Base-by-base conservation (phyloP, 2,329 filamentous ascomycete species). In the Aspergillus floridensis region DNA sequence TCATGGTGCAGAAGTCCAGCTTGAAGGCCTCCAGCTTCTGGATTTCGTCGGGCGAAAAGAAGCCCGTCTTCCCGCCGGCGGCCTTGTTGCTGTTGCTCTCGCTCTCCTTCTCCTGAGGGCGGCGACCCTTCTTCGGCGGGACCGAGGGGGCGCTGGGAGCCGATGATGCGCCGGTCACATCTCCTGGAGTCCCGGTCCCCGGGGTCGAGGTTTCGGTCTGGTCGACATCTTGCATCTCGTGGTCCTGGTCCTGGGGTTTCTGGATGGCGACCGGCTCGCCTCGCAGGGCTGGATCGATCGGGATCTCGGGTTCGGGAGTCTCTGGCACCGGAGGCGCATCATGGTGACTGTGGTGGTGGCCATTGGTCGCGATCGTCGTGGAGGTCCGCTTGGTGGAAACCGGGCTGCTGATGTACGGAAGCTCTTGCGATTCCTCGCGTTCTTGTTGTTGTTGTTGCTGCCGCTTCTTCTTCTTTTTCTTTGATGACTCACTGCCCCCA, bases 21-120 rank as follows among this genome's bases (percentile, higher is more conserved):
- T 76, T 77, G 61, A 67, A 73, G 0, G 58, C 49, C 54, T 76
- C 74, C 14, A 77, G 44, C 5, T 58, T 62, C 26, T 65, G 53
- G 12, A 75, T 65, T 61, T 77, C 74, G 2, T 70, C 63, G 2
- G 68, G 58, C 10, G 64, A 61, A 52, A 74, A 77, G 48, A 71
- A 70, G 0, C 74, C 74, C 58, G 19, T 10, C 65, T 68, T 47
- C 56, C 63, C 21, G 60, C 55, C n/a, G 50, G 61, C 1, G 12
- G 5, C 16, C 26, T 29, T 8, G 26, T 8, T 29, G 7, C 8
- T 29, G 26, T 29, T 29, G 26, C 26, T 29, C 7, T 22, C 22
- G 22, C 4, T 22, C 22, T 22, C 22, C 14, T 60, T 41, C 19
- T 51, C 60, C 53, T 2, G 56, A 48, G 26, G 65, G 53, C 47